Percentiles rank a stretch among this genome's conserved stretches.
These are phyloP conservation scores for Eucalyptus pauciflora DNA, from an alignment of 345 rosid genomes.

Conservation along the genomic window DNA sequence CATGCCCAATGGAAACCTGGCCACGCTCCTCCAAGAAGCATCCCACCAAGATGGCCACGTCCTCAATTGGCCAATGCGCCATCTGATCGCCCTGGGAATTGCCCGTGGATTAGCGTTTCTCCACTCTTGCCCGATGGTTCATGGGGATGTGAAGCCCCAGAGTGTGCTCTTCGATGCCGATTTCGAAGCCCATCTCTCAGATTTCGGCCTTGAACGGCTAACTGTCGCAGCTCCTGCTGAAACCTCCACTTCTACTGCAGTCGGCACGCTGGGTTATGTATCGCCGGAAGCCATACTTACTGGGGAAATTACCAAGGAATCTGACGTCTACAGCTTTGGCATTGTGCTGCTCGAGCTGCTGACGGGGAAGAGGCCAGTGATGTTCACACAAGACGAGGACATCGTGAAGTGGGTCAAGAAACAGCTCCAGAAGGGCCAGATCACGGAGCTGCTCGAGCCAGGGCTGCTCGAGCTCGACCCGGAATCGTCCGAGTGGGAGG, in stretches of 20 bases:
- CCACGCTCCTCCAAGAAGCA: constrained; percentile 92
- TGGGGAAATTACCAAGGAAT: constrained; percentile 56
- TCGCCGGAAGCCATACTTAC: constrained; percentile 63
- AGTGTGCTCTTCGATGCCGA: constrained; percentile 90
- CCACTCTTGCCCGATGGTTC: constrained; percentile 68
- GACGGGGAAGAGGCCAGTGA: constrained; percentile 83
- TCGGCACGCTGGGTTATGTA: constrained; percentile 74
- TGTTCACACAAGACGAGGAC: constrained; percentile 92
- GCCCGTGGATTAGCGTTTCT: constrained; percentile 86
- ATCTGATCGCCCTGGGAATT: constrained; percentile 85
- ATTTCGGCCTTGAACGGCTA: constrained; percentile 70
- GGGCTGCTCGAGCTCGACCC: constrained; percentile 91
- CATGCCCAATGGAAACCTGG: constrained; percentile 96
- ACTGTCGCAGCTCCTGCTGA: constrained; percentile 36
- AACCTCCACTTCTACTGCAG: constrained; percentile 41
- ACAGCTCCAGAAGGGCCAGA: constrained; percentile 82
- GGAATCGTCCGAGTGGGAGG: constrained; percentile 98
- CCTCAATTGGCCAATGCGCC: constrained; percentile 99
- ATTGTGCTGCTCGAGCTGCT: constrained; percentile 77
- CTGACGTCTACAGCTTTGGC: constrained; percentile 94
- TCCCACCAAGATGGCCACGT: constrained; percentile 98
- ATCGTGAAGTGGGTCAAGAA: constrained; percentile 98
- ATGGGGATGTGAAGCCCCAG: constrained; percentile 89
- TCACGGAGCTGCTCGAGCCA: constrained; percentile 75
- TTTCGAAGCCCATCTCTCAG: constrained; percentile 91